Conservation (phyloP, 2,329 filamentous ascomycete species). For the Aureobasidium zeae region DNA sequence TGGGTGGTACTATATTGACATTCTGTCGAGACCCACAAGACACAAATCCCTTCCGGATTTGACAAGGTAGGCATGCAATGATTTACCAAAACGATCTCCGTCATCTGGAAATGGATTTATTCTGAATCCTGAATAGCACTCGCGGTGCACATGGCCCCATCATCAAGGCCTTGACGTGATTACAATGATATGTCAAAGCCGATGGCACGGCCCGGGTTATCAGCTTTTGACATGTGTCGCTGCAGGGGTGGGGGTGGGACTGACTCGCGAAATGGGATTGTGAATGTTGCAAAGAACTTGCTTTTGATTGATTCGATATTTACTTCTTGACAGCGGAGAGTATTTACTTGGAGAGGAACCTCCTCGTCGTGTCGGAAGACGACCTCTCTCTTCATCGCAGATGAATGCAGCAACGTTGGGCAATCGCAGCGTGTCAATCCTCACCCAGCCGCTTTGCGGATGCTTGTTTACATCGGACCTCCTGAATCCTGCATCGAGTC, state of each 20-base stretch:
- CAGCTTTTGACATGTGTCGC: constrained; percentile 10
- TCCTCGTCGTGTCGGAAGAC: not conserved
- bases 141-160: no score
- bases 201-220: constrained; percentile 6
- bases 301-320: not conserved
- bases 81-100: no score
- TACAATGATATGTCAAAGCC: no score
- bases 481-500: constrained; percentile 9
- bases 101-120: no score
- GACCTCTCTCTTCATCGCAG: not conserved
- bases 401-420: not conserved
- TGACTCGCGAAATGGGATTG: constrained; percentile 4
- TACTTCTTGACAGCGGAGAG: not conserved
- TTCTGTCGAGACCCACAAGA: no score
- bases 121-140: no score
- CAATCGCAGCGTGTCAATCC: no score
- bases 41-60: no score
- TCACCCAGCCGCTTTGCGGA: constrained; percentile 10
- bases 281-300: not conserved
- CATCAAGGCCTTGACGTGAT: not conserved
- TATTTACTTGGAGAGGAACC: not conserved
- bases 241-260: not conserved
- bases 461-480: not conserved
- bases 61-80: no score
- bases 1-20: no score